These are phyloP conservation scores for Penicillium desertorum DNA, from an alignment of 495 filamentous ascomycete genomes.

Conservation along the genomic window DNA sequence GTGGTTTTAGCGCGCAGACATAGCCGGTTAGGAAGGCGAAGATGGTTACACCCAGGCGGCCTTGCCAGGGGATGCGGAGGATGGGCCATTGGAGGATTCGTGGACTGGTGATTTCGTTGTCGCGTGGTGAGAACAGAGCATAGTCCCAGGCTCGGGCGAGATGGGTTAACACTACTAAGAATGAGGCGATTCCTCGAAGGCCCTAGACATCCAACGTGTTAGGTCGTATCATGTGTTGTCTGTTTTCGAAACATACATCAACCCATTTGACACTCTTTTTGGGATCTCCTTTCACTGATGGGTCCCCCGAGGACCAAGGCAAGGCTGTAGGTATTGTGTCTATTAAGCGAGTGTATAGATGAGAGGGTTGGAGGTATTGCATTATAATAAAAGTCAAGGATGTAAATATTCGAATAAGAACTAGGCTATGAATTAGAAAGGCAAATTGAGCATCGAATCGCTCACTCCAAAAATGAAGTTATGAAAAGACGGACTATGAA, in stretches of 20 bases:
- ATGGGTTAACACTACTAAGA: slow-evolving; percentile 68
- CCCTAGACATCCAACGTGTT: slow-evolving; percentile 48
- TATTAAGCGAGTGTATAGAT: slow-evolving; percentile 37
- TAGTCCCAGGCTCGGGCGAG: slow-evolving; percentile 61
- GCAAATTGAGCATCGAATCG: neutral
- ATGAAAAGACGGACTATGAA: slow-evolving; percentile 6
- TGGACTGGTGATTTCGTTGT: slow-evolving; percentile 45
- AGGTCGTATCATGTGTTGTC: neutral
- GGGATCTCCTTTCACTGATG: slow-evolving; percentile 39
- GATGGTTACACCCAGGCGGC: slow-evolving; percentile 63
- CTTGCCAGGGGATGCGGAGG: slow-evolving; percentile 63
- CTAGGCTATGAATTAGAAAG: slow-evolving; percentile 4
- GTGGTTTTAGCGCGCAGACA: slow-evolving; percentile 65
- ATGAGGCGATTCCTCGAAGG: slow-evolving; percentile 63
- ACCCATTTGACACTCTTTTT: slow-evolving; percentile 69
- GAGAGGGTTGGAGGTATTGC: slow-evolving; percentile 23
- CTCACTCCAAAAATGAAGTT: neutral
- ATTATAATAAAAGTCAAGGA: slow-evolving; percentile 17
- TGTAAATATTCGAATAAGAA: neutral
- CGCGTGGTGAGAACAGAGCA: slow-evolving; percentile 56
- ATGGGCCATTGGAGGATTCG: slow-evolving; percentile 60
- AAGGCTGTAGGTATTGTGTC: slow-evolving; percentile 29
- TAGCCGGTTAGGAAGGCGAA: slow-evolving; percentile 70
- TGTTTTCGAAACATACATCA: slow-evolving; percentile 53
- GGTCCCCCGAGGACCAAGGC: slow-evolving; percentile 33